Evolutionary conservation across 2,329 filamentous ascomycete species (phyloP).

Genomic region (Sclerotiophoma versabilis): DNA sequence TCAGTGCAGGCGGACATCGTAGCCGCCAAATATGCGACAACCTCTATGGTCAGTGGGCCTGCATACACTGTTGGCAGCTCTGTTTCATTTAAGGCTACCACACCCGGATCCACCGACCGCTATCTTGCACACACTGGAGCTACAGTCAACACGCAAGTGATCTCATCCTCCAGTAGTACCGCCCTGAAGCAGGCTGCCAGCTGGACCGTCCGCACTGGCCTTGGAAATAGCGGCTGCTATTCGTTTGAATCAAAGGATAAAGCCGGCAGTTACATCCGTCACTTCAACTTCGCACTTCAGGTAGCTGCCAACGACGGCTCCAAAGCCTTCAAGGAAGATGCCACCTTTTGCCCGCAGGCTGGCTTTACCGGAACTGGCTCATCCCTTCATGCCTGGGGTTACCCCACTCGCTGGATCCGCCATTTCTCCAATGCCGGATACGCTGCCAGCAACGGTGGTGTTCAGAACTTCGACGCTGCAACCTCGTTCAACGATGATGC

Average conservation of each 20-base stretch:
- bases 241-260: constrained; percentile 68
- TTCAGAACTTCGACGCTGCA: constrained; percentile 61
- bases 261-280: constrained; percentile 65
- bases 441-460: constrained; percentile 62
- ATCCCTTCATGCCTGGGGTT: constrained; percentile 65
- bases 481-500: constrained; percentile 62
- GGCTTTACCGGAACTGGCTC: constrained; percentile 60
- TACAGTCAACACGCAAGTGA: constrained; percentile 62
- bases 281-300: constrained; percentile 61
- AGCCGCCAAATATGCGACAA: constrained; percentile 62
- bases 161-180: constrained; percentile 60
- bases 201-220: constrained; percentile 65
- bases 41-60: constrained; percentile 58
- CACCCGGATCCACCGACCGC: constrained; percentile 60
- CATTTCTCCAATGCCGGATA: constrained; percentile 61
- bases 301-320: constrained; percentile 61
- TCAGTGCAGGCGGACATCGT: constrained; percentile 67
- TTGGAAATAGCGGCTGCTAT: constrained; percentile 64
- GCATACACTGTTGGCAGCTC: constrained; percentile 58
- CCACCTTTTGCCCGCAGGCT: constrained; percentile 66
- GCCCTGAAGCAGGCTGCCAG: constrained; percentile 61
- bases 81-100: constrained; percentile 64
- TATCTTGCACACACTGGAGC: constrained; percentile 63
- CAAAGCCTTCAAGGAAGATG: constrained; percentile 66
- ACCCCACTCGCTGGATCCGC: constrained; percentile 66